Percentiles rank a stretch among this genome's conserved stretches.
Conservation (phyloP, 352 stramenopile genomes). For the Blastocystis sp. region DNA sequence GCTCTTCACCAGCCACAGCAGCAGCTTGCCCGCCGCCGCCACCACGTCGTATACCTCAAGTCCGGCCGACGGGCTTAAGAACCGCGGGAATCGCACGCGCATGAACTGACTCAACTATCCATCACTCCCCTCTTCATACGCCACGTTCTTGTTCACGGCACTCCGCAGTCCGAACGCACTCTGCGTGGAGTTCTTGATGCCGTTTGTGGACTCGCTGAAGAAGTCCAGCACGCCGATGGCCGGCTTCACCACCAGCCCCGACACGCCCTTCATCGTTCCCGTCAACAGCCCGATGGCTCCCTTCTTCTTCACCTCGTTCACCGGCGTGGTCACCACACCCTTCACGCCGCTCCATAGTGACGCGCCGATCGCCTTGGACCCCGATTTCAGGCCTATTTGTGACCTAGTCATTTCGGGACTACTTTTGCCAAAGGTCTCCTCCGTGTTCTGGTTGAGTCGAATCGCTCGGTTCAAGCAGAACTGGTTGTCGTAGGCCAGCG, state of each 20-base stretch:
- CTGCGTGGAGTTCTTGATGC: slow-evolving; percentile 54
- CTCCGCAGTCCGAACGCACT: slow-evolving; percentile 1
- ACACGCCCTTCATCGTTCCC: slow-evolving; percentile 33
- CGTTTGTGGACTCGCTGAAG: slow-evolving; percentile 48
- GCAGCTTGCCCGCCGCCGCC: not conserved
- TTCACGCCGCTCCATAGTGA: slow-evolving; percentile 55
- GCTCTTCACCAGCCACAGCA: slow-evolving; percentile 3
- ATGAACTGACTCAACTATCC: slow-evolving; percentile 22
- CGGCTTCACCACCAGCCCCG: slow-evolving; percentile 35
- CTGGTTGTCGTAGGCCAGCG: slow-evolving; percentile 34
- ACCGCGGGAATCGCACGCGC: slow-evolving; percentile 15
- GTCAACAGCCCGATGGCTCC: slow-evolving; percentile 14
- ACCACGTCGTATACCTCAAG: slow-evolving; percentile 18
- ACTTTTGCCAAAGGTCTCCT: slow-evolving; percentile 36
- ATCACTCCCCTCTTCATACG: not conserved
- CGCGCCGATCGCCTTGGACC: slow-evolving; percentile 23
- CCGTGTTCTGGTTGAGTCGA: slow-evolving; percentile 35
- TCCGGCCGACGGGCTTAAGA: not conserved
- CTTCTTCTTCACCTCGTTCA: slow-evolving; percentile 24
- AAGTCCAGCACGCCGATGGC: slow-evolving; percentile 44
- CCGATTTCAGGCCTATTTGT: slow-evolving; percentile 34
- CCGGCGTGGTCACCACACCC: slow-evolving; percentile 26
- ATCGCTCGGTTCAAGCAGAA: not conserved
- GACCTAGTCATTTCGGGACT: not conserved
- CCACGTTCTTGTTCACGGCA: slow-evolving; percentile 1